Conservation (phyloP, 1,284 basidiomycete genomes). For the Ustilago hordei region DNA sequence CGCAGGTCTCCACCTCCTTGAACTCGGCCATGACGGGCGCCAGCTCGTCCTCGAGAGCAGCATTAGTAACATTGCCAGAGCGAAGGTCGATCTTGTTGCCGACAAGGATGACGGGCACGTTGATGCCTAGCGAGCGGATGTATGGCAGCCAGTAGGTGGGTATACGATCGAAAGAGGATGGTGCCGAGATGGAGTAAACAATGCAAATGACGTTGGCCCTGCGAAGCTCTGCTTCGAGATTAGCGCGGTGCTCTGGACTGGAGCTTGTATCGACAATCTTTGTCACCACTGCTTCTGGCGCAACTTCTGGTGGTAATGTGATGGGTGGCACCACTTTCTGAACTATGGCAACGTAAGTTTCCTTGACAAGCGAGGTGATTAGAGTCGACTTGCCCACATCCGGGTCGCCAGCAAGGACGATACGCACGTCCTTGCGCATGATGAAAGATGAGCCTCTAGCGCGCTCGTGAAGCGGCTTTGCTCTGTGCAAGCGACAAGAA, state of each 20-base stretch:
- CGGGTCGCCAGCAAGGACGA: slow-evolving; percentile 94
- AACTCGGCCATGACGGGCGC: slow-evolving; percentile 69
- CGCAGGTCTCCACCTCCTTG: slow-evolving; percentile 86
- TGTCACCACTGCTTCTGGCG: slow-evolving; percentile 66
- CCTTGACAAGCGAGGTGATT: slow-evolving; percentile 76
- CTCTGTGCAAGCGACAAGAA: background rate
- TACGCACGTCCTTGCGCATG: slow-evolving; percentile 89
- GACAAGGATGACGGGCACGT: slow-evolving; percentile 96
- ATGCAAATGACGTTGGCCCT: slow-evolving; percentile 98
- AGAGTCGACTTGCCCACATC: slow-evolving; percentile 70
- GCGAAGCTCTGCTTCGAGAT: slow-evolving; percentile 92
- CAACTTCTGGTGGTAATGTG: slow-evolving; percentile 65
- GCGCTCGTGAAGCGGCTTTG: slow-evolving; percentile 26
- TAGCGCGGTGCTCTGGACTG: slow-evolving; percentile 79
- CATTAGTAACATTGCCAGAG: slow-evolving; percentile 90
- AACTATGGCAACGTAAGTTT: slow-evolving; percentile 89
- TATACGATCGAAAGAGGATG: slow-evolving; percentile 94
- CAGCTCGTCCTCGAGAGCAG: slow-evolving; percentile 84
- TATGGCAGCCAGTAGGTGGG: slow-evolving; percentile 99
- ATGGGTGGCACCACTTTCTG: slow-evolving; percentile 70
- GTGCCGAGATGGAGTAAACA: slow-evolving; percentile 92
- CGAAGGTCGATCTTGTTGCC: slow-evolving; percentile 98
- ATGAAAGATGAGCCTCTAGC: slow-evolving; percentile 13
- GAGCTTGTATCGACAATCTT: slow-evolving; percentile 67
- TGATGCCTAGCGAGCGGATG: slow-evolving; percentile 87